Evolutionary conservation across 2,329 filamentous ascomycete species (phyloP).

Genomic region (Trichothecium roseum): DNA sequence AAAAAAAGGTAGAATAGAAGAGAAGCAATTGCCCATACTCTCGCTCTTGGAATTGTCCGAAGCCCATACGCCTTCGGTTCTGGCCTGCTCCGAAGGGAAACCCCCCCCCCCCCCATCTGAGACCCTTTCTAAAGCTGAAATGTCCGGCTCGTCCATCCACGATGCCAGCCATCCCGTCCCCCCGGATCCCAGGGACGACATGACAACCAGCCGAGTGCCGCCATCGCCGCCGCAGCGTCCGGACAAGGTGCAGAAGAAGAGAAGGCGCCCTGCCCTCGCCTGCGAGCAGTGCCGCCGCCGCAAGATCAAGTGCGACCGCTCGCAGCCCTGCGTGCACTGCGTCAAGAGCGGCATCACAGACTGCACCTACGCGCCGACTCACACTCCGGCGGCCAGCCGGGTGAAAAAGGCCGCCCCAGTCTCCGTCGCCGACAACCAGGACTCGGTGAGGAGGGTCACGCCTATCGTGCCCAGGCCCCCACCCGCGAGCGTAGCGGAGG

Average conservation of each 20-base stretch:
- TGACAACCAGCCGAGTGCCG: neutral
- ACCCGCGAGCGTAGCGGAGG: slow-evolving; percentile 14
- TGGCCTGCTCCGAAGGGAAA: no score
- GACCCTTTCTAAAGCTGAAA: no score
- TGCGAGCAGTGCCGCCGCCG: slow-evolving; percentile 1
- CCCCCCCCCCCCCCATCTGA: no score
- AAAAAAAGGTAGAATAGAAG: no score
- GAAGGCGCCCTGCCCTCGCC: slow-evolving; percentile 3
- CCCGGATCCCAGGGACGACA: neutral
- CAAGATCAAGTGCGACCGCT: slow-evolving; percentile 46
- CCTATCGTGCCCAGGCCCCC: slow-evolving; percentile 1
- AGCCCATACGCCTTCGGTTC: no score
- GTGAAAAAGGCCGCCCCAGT: slow-evolving; percentile 9
- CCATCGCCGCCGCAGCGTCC: neutral
- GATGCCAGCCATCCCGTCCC: neutral
- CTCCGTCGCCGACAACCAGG: neutral
- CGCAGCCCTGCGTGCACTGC: slow-evolving; percentile 49
- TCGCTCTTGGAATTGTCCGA: no score
- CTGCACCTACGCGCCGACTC: slow-evolving; percentile 39
- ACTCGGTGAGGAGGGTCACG: neutral
- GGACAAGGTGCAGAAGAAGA: slow-evolving; percentile 1
- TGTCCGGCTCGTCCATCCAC: no score
- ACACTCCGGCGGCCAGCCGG: slow-evolving; percentile 18
- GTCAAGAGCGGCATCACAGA: slow-evolving; percentile 39
- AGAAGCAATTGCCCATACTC: no score